Conservation (phyloP, 2,329 filamentous ascomycete genomes). For the Fusarium hostae region DNA sequence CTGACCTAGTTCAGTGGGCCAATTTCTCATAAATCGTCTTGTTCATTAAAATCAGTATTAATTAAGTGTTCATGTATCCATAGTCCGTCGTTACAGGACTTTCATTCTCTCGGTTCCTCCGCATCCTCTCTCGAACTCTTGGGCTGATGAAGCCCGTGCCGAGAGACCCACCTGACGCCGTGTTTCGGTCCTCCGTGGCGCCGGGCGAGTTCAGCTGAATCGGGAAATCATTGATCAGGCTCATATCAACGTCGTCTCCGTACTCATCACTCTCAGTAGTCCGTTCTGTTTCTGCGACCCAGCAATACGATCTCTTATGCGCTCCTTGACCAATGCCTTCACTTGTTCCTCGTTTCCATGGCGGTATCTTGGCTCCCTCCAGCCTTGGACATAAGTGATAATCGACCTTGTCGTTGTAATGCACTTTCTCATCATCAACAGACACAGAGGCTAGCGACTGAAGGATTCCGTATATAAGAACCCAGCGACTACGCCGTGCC, state of each 20-base stretch:
- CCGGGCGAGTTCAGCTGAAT: slow-evolving; percentile 17
- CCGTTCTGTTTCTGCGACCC: slow-evolving; percentile 53
- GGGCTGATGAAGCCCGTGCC: slow-evolving; percentile 12
- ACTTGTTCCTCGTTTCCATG: slow-evolving; percentile 58
- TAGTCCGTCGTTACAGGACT: slow-evolving; percentile 19
- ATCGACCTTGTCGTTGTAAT: slow-evolving; percentile 62
- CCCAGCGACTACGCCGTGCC: slow-evolving; percentile 69
- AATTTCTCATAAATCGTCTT: not conserved
- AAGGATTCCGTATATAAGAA: slow-evolving; percentile 69
- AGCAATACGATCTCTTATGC: slow-evolving; percentile 66
- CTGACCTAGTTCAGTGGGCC: not conserved
- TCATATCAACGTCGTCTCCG: slow-evolving; percentile 11
- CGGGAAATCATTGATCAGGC: slow-evolving; percentile 11
- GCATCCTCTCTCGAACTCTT: not conserved
- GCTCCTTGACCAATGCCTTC: slow-evolving; percentile 50
- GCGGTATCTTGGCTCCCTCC: slow-evolving; percentile 55
- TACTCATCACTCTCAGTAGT: slow-evolving; percentile 15
- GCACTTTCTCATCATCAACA: slow-evolving; percentile 65
- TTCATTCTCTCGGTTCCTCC: slow-evolving; percentile 13
- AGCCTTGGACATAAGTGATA: slow-evolving; percentile 69
- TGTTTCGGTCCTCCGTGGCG: slow-evolving; percentile 15
- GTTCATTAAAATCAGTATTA: not conserved
- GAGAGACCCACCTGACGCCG: slow-evolving; percentile 19
- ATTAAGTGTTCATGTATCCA: slow-evolving; percentile 9
- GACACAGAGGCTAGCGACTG: slow-evolving; percentile 69